A percentile compares a stretch with the other conserved stretches of the same genome.
Evolutionary conservation across 2,329 filamentous ascomycete genomes (phyloP).

Genomic region (Epichloe coenophiala): DNA sequence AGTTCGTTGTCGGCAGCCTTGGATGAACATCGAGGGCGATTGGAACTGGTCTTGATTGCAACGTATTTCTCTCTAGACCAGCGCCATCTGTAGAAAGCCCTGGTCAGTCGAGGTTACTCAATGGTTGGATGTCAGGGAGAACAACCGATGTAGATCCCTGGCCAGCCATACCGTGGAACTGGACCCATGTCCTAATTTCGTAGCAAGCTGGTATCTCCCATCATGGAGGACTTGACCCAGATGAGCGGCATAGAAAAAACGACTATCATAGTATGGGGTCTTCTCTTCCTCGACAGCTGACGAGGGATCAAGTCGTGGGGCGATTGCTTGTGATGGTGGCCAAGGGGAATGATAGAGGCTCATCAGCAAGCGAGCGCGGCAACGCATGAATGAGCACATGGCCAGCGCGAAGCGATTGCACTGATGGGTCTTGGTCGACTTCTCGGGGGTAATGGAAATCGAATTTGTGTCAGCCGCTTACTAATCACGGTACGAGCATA

Average conservation of each 20-base stretch:
- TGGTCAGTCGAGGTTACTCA: neutral
- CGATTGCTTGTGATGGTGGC: slow-evolving; percentile 3
- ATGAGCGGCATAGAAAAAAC: no score
- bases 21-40: neutral
- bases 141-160: slow-evolving; percentile 9
- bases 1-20: slow-evolving; percentile 1
- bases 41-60: slow-evolving; percentile 12
- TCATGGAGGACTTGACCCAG: slow-evolving; percentile 3
- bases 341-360: neutral
- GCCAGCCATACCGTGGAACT: slow-evolving; percentile 14
- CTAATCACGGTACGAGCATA: no score
- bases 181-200: slow-evolving; percentile 10
- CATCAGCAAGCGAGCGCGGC: neutral
- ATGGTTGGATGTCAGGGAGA: neutral
- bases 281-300: neutral
- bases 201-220: slow-evolving; percentile 10
- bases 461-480: no score
- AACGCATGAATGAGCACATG: no score
- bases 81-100: slow-evolving; percentile 7
- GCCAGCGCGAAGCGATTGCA: no score
- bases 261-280: no score
- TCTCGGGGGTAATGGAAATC: no score
- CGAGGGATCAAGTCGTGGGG: slow-evolving; percentile 6
- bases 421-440: no score
- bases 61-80: slow-evolving; percentile 12